Percentiles rank a stretch among this genome's conserved stretches.
phyloP scores from a whole-genome alignment of 164 flowering plant species.

The Berberis vulgaris region DNA sequence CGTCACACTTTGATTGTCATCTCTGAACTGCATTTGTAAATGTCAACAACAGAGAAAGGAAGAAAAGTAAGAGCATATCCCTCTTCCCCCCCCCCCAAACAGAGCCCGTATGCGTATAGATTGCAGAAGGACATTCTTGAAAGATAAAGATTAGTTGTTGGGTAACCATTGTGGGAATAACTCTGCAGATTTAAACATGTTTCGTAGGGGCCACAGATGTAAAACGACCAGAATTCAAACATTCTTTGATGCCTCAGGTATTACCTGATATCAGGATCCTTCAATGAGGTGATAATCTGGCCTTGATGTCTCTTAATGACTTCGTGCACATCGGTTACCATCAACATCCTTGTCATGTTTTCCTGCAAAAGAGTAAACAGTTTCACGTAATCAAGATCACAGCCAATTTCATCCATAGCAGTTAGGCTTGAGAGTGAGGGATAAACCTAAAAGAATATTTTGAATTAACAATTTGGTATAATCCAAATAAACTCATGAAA shows the following conservation, averaged over 20 bases:
- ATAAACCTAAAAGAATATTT: background rate
- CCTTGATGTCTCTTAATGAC: conserved; percentile 95
- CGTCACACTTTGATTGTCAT: no score
- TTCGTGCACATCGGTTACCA: conserved; percentile 98
- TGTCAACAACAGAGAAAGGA: no score
- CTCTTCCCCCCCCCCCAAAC: no score
- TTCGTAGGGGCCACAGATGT: background rate
- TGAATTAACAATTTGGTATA: background rate
- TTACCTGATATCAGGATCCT: conserved; percentile 99
- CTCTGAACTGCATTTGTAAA: no score
- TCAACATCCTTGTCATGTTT: conserved; percentile 96
- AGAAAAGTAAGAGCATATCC: no score
- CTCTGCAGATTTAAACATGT: no score
- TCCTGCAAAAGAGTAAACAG: conserved; percentile 55
- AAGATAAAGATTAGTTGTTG: no score
- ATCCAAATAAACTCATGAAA: no score
- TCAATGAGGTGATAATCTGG: conserved; percentile 91
- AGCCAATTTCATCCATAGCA: no score
- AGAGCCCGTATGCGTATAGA: no score
- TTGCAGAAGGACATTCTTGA: no score
- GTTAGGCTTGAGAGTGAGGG: background rate
- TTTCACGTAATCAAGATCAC: background rate
- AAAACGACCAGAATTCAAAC: background rate
- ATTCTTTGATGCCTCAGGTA: conserved; percentile 2
- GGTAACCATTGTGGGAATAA: no score